phyloP scores from a whole-genome alignment of 306 rosid genomes.

The Rosa rugosa region DNA sequence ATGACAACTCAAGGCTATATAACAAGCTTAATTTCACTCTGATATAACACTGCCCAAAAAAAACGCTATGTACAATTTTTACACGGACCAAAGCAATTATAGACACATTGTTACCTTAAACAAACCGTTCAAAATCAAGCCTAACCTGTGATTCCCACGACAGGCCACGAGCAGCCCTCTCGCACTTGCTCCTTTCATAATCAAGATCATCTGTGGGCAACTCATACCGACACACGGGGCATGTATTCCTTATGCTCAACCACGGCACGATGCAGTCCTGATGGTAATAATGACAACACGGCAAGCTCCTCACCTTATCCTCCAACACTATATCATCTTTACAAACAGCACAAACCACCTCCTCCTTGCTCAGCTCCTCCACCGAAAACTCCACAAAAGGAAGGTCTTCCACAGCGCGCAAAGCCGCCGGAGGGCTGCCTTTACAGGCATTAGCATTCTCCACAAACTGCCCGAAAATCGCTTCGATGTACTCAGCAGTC shows the following conservation, averaged over 20 bases:
- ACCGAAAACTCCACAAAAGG: slow-evolving; percentile 59
- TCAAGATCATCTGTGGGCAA: slow-evolving; percentile 84
- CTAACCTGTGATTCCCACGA: slow-evolving; percentile 40
- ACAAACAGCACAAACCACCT: slow-evolving; percentile 69
- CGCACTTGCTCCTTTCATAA: slow-evolving; percentile 68
- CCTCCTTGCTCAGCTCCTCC: slow-evolving; percentile 58
- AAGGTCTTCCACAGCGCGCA: slow-evolving; percentile 60
- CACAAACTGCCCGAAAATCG: slow-evolving; percentile 61
- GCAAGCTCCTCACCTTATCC: slow-evolving; percentile 79
- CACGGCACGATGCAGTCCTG: slow-evolving; percentile 90
- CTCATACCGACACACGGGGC: slow-evolving; percentile 90
- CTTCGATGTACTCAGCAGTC: slow-evolving; percentile 47
- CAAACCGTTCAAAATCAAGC: slow-evolving; percentile 39
- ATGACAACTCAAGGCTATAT: neutral
- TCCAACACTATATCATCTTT: slow-evolving; percentile 58
- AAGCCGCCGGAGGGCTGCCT: slow-evolving; percentile 80
- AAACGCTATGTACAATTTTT: slow-evolving; percentile 41
- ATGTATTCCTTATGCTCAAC: slow-evolving; percentile 78
- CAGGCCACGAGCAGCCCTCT: slow-evolving; percentile 33
- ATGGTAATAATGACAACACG: slow-evolving; percentile 81
- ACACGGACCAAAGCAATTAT: neutral
- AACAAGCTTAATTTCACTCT: neutral
- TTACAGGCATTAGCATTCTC: slow-evolving; percentile 57
- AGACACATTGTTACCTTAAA: slow-evolving; percentile 28
- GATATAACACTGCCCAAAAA: slow-evolving; percentile 20